Percentiles rank a stretch among this genome's conserved stretches.
These are phyloP conservation scores for Parsonsia alboflavescens DNA, from an alignment of 257 asterid genomes.

Conservation along the genomic window DNA sequence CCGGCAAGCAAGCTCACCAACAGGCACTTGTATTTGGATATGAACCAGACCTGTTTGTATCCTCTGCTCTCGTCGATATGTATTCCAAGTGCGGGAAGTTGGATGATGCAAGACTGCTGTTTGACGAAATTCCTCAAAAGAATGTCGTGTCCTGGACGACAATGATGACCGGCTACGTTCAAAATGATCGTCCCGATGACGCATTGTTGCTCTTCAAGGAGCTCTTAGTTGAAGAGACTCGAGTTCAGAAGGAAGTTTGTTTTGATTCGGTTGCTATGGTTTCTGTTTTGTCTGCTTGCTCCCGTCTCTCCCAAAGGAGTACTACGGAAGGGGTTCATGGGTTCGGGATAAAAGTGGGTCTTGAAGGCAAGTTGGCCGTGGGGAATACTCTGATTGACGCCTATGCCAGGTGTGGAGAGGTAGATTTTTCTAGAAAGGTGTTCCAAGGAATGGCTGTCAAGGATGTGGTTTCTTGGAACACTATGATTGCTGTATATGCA, in stretches of 20 bases:
- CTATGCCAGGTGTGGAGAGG: constrained; percentile 77
- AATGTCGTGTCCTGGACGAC: constrained; percentile 96
- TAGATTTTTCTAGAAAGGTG: constrained; percentile 57
- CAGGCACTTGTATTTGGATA: constrained; percentile 72
- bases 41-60: constrained; percentile 52
- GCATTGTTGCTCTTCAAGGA: constrained; percentile 69
- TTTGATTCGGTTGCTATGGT: constrained; percentile 74
- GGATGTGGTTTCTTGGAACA: constrained; percentile 82
- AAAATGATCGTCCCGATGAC: constrained; percentile 46
- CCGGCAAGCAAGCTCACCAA: constrained; percentile 87
- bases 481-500: constrained; percentile 75
- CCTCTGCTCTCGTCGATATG: constrained; percentile 85
- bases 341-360: constrained; percentile 54
- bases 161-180: constrained; percentile 74
- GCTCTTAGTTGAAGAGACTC: constrained; percentile 41
- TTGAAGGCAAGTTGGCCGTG: constrained; percentile 49
- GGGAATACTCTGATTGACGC: constrained; percentile 84
- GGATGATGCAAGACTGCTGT: constrained; percentile 57
- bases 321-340: constrained; percentile 63
- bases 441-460: constrained; percentile 56
- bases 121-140: constrained; percentile 67
- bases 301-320: constrained; percentile 53
- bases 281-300: constrained; percentile 76
- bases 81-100: constrained; percentile 67
- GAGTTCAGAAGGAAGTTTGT: constrained; percentile 27